Conservation (phyloP, 2,329 filamentous ascomycete genomes). For the Diaporthe nobilis region DNA sequence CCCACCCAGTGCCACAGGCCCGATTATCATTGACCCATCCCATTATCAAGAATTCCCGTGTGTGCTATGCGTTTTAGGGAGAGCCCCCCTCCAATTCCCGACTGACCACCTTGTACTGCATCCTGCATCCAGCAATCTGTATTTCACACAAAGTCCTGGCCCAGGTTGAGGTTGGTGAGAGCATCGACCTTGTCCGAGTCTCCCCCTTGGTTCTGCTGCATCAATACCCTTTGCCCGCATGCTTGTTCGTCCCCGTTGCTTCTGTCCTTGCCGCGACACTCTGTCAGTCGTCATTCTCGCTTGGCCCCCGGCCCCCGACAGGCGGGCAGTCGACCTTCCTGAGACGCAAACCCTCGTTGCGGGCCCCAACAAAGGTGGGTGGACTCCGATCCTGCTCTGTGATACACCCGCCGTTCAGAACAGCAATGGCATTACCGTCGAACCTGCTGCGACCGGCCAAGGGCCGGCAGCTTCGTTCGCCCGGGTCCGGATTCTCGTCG, state of each 20-base stretch:
- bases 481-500: background rate
- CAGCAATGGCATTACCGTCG: background rate
- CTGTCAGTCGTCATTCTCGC: conserved; percentile 31
- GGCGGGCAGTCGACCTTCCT: conserved; percentile 26
- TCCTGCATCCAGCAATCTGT: conserved; percentile 27
- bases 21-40: conserved; percentile 23
- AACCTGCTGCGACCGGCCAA: background rate
- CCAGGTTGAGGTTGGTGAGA: conserved; percentile 31
- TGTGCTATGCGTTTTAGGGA: conserved; percentile 32
- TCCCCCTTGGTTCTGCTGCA: conserved; percentile 18
- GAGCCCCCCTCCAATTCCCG: conserved; percentile 15
- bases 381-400: conserved; percentile 19
- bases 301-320: conserved; percentile 26
- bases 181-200: conserved; percentile 22
- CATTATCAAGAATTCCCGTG: conserved; percentile 30
- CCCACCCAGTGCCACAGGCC: conserved; percentile 14
- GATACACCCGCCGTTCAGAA: background rate
- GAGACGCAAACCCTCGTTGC: conserved; percentile 6
- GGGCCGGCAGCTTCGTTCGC: background rate
- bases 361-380: conserved; percentile 33
- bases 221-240: conserved; percentile 19
- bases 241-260: conserved; percentile 15
- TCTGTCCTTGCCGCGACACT: conserved; percentile 26
- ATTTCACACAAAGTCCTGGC: conserved; percentile 15
- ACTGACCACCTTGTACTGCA: conserved; percentile 28